A percentile compares a stretch with the other conserved stretches of the same genome.
Evolutionary conservation across 192 early-diverging fungal species (phyloP).

Genomic region (Backusella sp.): DNA sequence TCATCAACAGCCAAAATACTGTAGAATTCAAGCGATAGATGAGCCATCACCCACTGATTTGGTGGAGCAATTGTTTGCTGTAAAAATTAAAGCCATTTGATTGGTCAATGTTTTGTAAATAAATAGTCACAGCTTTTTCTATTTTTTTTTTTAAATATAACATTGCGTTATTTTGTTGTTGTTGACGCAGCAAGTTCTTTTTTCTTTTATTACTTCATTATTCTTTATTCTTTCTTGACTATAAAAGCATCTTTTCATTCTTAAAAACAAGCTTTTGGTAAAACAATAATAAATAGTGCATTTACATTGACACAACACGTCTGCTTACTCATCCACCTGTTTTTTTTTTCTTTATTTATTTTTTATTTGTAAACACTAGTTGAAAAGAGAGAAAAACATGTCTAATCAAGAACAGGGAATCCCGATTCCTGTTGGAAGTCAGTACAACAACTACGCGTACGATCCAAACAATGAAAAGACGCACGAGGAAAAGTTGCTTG

Average conservation of each 20-base stretch:
- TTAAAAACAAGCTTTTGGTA: not conserved
- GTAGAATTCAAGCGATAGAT: conserved; percentile 14
- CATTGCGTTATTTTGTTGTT: not conserved
- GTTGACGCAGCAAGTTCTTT: not conserved
- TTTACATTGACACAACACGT: not conserved
- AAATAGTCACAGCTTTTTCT: not conserved
- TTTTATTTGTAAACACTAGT: not conserved
- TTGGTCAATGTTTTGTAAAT: not conserved
- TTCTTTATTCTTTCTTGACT: not conserved
- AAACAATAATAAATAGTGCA: not conserved
- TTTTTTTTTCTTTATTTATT: not conserved
- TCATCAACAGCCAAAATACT: conserved; percentile 16
- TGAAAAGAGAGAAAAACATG: not conserved
- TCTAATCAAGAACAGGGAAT: not conserved
- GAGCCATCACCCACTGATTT: conserved; percentile 28
- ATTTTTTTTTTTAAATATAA: not conserved
- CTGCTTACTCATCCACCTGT: not conserved
- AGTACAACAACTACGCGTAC: conserved; percentile 23
- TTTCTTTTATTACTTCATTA: not conserved
- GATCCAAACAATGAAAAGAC: conserved; percentile 15
- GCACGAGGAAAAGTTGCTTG: conserved; percentile 62
- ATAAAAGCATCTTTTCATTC: not conserved
- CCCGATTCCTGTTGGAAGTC: conserved; percentile 10
- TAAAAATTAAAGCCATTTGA: not conserved
- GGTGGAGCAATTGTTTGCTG: conserved; percentile 33